Base-by-base conservation (phyloP, 805 yeast genomes). In the Yamadazyma nakazawae region DNA sequence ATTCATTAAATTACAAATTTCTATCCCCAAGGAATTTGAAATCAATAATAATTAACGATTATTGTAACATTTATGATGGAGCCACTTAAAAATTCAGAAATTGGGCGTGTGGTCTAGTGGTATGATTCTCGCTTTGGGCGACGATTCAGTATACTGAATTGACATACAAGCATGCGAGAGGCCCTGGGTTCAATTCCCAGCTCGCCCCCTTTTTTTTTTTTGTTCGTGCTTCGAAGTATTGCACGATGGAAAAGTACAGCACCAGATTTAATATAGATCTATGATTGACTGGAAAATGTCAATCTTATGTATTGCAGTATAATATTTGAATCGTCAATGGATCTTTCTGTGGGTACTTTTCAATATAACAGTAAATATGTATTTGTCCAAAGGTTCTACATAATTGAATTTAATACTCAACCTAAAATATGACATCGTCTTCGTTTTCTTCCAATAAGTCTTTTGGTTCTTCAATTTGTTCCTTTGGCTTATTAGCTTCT, bases 101-200 rank as follows among this genome's bases (percentile, higher is more conserved):
- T 5, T 13, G 66, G 66, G 65, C 60, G 64, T 58, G 63, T 62
- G 67, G 67, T 62, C 67, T 62, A 62, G 64, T 60, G 65, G 67
- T 62, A 62, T 62, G 67, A 62, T 62, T 62, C 67, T 61, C 64
- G 65, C 64, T 62, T 62, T 62, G 67, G 67, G 67, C 51, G 35
- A 31, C 35, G 28, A 14, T 40, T 30, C 30, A 40, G 41, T 10
- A 25, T 19, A 31, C 37, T 31, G 36, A 40, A 30, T 17, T 21
- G 43, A 40, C 35, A 31, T 14, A 37, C 63, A 60, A 60, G 46
- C 51, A 53, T 75, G 80, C 76, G 79, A 74, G 79, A 74, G 79
- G 79, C 78, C 80, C 79, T 72, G 79, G 79, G 79, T 74, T 74
- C 79, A 73, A 74, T 74, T 74, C 79, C 78, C 79, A 72, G 78